Evolutionary conservation across 352 stramenopile genomes (phyloP), one percentile per base, ranked within the genome.

Genomic region (Pythium angustatum): DNA sequence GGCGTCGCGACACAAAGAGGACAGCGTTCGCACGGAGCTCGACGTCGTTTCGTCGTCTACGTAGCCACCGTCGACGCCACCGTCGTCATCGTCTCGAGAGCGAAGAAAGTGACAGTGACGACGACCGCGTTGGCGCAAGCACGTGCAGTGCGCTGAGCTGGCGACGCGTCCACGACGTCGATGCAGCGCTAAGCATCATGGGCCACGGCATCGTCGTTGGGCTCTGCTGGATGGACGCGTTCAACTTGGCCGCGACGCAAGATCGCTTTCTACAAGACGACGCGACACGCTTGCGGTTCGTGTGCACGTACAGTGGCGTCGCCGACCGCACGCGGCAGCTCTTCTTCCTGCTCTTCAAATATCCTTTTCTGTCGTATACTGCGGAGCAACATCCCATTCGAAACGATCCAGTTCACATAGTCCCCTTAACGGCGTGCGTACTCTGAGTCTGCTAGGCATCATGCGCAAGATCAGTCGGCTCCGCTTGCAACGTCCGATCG

Each of bases 341-440:
- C 24, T 75, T 87, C 63, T 91, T 90, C 72, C 40, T 90, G 53
- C 62, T 88, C 10, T 75, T 87, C 70, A 88, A 90, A 91, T 91
- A 91, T 91, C 83, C 79, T 87, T 70, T 56, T 33, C 24, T 22
- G 48, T 27, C 31, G 3, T n/a, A n/a, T n/a, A 28, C 11, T 62
- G 2, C 22, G 5, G 19, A 27, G 19, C 3, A 17, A 43, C 36
- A 21, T 43, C 7, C 36, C 6, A 43, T 21, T 17, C 6, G 7
- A 6, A 47, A 4, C 5, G n/a, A 47, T 2, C 11, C 15, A 1
- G 40, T 8, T 4, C 17, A 24, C 1, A 27, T 28, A 11, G 28
- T 36, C 22, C 36, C 59, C 50, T 73, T 44, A 66, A 61, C 62
- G 17, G 12, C 21, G 22, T 54, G 17, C 66, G 40, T 44, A 91